These are phyloP conservation scores for Fraxinus excelsior DNA, from an alignment of 257 asterid genomes.

Conservation along the genomic window DNA sequence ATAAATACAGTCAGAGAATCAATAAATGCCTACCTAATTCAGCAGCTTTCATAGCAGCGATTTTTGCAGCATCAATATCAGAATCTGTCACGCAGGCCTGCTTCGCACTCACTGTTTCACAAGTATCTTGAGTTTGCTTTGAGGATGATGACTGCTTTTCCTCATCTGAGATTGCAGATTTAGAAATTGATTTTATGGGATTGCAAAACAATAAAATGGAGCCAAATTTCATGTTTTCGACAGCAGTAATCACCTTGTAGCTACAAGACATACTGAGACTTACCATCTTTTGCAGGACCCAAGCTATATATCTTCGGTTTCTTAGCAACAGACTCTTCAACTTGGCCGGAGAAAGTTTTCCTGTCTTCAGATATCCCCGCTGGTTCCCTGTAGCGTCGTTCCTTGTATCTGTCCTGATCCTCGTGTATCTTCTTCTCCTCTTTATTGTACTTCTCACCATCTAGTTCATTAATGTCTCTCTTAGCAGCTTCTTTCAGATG, in stretches of 20 bases:
- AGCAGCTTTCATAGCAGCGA: constrained; percentile 97
- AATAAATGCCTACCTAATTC: constrained; percentile 60
- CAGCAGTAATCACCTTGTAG: neutral
- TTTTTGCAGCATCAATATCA: constrained; percentile 87
- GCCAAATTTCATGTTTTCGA: neutral
- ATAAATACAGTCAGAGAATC: neutral
- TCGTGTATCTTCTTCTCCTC: constrained; percentile 52
- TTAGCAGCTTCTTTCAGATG: constrained; percentile 51
- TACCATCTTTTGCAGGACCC: constrained; percentile 32
- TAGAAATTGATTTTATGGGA: constrained; percentile 3
- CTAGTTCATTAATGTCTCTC: constrained; percentile 44
- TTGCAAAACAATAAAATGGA: neutral
- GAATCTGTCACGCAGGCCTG: constrained; percentile 64
- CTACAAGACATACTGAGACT: neutral
- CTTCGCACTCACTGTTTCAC: constrained; percentile 49
- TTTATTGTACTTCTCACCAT: constrained; percentile 35
- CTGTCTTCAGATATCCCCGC: constrained; percentile 43
- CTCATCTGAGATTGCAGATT: constrained; percentile 20
- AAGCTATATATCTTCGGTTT: constrained; percentile 30
- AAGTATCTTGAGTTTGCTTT: constrained; percentile 30
- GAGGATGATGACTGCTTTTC: constrained; percentile 24
- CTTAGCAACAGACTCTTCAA: constrained; percentile 37
- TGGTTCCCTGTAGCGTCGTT: constrained; percentile 32
- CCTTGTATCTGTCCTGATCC: constrained; percentile 41
- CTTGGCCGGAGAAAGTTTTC: constrained; percentile 24